Evolutionary conservation across 176 grass and related monocot genomes (phyloP).

Genomic region (Urochloa ruziziensis): DNA sequence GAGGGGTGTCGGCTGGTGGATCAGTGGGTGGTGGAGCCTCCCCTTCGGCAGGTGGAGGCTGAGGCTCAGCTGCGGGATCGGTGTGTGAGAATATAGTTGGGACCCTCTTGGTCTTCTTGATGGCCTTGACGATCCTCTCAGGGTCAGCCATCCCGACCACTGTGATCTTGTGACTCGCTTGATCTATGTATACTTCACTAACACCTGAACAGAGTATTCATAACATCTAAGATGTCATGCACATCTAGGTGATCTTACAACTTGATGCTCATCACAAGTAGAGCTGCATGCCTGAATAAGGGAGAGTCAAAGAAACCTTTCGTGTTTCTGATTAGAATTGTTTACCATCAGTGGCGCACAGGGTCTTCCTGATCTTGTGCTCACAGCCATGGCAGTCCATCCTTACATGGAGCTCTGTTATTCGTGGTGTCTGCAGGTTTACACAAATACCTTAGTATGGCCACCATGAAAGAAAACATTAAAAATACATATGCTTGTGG

Average conservation of each 20-base stretch:
- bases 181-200: conserved; percentile 59
- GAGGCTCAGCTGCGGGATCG: conserved; percentile 15
- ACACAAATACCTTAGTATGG: conserved; percentile 6
- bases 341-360: conserved; percentile 42
- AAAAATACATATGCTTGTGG: neutral
- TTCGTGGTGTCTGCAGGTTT: conserved; percentile 38
- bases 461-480: neutral
- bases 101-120: conserved; percentile 72
- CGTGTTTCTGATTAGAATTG: neutral
- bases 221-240: neutral
- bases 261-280: neutral
- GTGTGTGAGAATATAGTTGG: conserved; percentile 69
- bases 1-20: conserved; percentile 19
- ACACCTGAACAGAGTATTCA: conserved; percentile 48
- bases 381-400: conserved; percentile 62
- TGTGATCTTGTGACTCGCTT: conserved; percentile 67
- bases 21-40: conserved; percentile 30
- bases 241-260: neutral
- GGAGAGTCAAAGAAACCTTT: neutral
- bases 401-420: conserved; percentile 51
- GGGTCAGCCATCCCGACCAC: conserved; percentile 73
- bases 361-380: conserved; percentile 43
- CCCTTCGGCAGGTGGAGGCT: conserved; percentile 15
- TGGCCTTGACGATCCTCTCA: conserved; percentile 72
- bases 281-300: neutral